Conservation (phyloP, 306 rosid species). For the Crotalaria pallida region DNA sequence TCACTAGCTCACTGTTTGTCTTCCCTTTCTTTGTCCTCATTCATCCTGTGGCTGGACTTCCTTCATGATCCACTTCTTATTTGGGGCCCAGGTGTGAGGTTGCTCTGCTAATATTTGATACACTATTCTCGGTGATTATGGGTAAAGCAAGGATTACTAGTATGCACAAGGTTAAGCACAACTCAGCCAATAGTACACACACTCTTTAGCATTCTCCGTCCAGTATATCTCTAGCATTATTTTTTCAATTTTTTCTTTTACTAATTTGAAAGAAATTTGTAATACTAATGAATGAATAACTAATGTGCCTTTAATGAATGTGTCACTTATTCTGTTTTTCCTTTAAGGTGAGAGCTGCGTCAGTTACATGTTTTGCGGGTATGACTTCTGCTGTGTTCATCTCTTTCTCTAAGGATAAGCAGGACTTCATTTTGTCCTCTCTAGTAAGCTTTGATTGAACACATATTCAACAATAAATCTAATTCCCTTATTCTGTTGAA, state of each 20-base stretch:
- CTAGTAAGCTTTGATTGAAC: slow-evolving; percentile 49
- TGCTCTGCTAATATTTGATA: neutral
- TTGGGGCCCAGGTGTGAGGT: neutral
- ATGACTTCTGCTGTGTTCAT: slow-evolving; percentile 79
- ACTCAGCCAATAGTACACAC: neutral
- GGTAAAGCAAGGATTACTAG: neutral
- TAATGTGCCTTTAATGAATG: neutral
- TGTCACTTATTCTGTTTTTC: slow-evolving; percentile 4
- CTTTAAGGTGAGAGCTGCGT: slow-evolving; percentile 86
- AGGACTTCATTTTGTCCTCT: slow-evolving; percentile 55
- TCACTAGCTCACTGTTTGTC: neutral
- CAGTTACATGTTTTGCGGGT: slow-evolving; percentile 93
- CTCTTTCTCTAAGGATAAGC: slow-evolving; percentile 57
- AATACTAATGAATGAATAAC: neutral
- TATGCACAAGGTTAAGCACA: neutral
- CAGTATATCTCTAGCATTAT: neutral
- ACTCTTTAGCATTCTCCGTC: neutral
- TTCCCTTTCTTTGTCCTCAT: neutral
- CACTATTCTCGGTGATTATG: neutral
- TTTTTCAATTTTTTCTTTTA: neutral
- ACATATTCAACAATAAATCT: slow-evolving; percentile 3
- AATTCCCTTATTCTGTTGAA: neutral
- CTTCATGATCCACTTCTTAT: neutral
- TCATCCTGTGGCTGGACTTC: neutral
- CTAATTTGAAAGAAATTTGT: neutral